Percentiles rank a stretch among this genome's conserved stretches.
phyloP scores from a whole-genome alignment of 352 stramenopile genomes.

The Globisporangium nodosum region DNA sequence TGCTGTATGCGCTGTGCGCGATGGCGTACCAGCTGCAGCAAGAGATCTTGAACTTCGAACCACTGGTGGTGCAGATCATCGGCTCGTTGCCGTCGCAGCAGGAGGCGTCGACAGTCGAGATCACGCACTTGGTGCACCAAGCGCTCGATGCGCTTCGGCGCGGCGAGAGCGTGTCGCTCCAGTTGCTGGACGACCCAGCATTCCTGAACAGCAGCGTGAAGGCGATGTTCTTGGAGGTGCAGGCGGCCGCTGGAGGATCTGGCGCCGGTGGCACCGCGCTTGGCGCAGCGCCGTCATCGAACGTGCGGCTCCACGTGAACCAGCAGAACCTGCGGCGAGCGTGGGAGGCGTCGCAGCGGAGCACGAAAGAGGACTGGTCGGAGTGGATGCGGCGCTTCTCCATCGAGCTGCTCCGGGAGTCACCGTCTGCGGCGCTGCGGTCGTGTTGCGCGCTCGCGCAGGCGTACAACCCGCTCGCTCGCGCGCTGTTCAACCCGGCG shows the following conservation, averaged over 20 bases:
- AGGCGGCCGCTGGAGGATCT: constrained; percentile 18
- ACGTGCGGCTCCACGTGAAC: constrained; percentile 87
- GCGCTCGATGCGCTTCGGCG: constrained; percentile 47
- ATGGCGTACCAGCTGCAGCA: constrained; percentile 73
- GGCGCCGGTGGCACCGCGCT: constrained; percentile 20
- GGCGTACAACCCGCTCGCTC: constrained; percentile 95
- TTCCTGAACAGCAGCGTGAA: constrained; percentile 43
- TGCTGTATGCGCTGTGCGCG: constrained; percentile 68
- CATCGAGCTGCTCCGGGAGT: constrained; percentile 96
- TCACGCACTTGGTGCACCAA: constrained; percentile 45
- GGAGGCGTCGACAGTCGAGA: constrained; percentile 29
- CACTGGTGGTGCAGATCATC: constrained; percentile 63
- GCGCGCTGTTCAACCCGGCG: constrained; percentile 96
- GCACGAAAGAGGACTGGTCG: constrained; percentile 92
- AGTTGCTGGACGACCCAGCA: constrained; percentile 43
- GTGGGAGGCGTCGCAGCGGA: constrained; percentile 94
- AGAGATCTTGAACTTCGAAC: constrained; percentile 70
- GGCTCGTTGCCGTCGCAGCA: constrained; percentile 42
- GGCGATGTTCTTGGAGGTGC: constrained; percentile 31
- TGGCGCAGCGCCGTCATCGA: constrained; percentile 34
- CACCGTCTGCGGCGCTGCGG: constrained; percentile 91
- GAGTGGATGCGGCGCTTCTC: constrained; percentile 97
- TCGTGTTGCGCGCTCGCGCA: constrained; percentile 92
- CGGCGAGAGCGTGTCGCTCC: constrained; percentile 35
- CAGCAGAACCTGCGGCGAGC: constrained; percentile 89